phyloP scores from a whole-genome alignment of 495 filamentous ascomycete species.

The Penicillium parvum region DNA sequence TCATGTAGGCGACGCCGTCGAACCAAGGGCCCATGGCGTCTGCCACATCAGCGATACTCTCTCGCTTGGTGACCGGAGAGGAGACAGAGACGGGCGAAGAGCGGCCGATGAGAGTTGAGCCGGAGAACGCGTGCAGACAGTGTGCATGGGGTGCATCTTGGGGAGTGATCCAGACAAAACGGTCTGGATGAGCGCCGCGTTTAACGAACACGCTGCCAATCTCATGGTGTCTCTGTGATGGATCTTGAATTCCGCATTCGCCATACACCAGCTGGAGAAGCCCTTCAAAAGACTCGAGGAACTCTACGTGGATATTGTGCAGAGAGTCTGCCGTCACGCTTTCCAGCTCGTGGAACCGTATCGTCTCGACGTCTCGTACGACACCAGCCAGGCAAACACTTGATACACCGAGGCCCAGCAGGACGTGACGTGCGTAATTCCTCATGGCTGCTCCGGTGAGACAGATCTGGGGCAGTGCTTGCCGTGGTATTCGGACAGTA shows the following conservation, averaged over 20 bases:
- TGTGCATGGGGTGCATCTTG: slow-evolving; percentile 24
- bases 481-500: not conserved
- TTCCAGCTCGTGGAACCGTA: slow-evolving; percentile 11
- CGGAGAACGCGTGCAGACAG: slow-evolving; percentile 34
- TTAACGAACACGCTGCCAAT: slow-evolving; percentile 24
- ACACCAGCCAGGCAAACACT: slow-evolving; percentile 9
- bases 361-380: slow-evolving; percentile 10
- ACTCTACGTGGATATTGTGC: slow-evolving; percentile 31
- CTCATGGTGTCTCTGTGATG: slow-evolving; percentile 23
- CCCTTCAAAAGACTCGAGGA: slow-evolving; percentile 25
- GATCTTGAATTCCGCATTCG: slow-evolving; percentile 18
- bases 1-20: slow-evolving; percentile 59
- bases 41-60: slow-evolving; percentile 32
- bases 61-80: slow-evolving; percentile 15
- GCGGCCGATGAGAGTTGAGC: slow-evolving; percentile 16
- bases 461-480: not conserved
- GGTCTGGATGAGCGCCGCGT: slow-evolving; percentile 25
- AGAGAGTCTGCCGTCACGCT: slow-evolving; percentile 27
- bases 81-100: slow-evolving; percentile 22
- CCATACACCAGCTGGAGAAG: slow-evolving; percentile 31
- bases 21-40: slow-evolving; percentile 67
- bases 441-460: slow-evolving; percentile 2
- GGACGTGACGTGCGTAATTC: slow-evolving; percentile 2
- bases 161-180: slow-evolving; percentile 33
- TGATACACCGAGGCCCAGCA: slow-evolving; percentile 11